Evolutionary conservation across 176 grass and related monocot species (phyloP).

Genomic region (Pontederia crassipes): DNA sequence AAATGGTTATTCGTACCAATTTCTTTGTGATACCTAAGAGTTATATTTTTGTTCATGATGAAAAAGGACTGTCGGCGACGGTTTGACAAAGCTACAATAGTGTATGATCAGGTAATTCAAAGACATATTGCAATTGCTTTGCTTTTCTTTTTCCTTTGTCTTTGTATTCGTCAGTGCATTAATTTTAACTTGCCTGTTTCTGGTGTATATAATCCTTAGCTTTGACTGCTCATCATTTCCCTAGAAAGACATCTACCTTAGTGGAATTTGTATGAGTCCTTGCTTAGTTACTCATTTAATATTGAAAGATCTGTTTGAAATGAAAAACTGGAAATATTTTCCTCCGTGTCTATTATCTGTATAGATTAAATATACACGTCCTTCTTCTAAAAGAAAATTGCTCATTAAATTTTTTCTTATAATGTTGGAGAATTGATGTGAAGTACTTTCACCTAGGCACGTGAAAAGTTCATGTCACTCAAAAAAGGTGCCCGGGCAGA

Average conservation of each 20-base stretch:
- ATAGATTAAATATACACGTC: too few species aligned
- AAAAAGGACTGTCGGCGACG: slow-evolving; percentile 69
- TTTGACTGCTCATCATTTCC: too few species aligned
- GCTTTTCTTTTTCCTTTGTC: neutral
- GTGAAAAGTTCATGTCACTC: slow-evolving; percentile 92
- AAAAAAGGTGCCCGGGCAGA: slow-evolving; percentile 75
- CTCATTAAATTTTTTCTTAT: neutral
- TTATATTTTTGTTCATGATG: slow-evolving; percentile 2
- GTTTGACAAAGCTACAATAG: slow-evolving; percentile 84
- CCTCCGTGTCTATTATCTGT: too few species aligned
- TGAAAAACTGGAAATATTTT: too few species aligned
- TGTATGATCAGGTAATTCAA: slow-evolving; percentile 76
- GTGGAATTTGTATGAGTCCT: too few species aligned
- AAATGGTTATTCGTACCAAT: too few species aligned
- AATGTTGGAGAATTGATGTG: slow-evolving; percentile 24
- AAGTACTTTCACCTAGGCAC: slow-evolving; percentile 42
- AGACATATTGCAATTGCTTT: slow-evolving; percentile 12
- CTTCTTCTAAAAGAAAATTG: neutral
- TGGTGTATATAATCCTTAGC: too few species aligned
- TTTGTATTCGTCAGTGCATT: neutral
- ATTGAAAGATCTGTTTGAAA: neutral
- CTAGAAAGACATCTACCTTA: too few species aligned
- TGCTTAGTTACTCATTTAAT: neutral
- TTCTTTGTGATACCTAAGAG: too few species aligned
- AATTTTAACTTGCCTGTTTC: too few species aligned